These are phyloP conservation scores for Penicillium nordicum DNA, from an alignment of 2,329 filamentous ascomycete genomes.

Conservation along the genomic window DNA sequence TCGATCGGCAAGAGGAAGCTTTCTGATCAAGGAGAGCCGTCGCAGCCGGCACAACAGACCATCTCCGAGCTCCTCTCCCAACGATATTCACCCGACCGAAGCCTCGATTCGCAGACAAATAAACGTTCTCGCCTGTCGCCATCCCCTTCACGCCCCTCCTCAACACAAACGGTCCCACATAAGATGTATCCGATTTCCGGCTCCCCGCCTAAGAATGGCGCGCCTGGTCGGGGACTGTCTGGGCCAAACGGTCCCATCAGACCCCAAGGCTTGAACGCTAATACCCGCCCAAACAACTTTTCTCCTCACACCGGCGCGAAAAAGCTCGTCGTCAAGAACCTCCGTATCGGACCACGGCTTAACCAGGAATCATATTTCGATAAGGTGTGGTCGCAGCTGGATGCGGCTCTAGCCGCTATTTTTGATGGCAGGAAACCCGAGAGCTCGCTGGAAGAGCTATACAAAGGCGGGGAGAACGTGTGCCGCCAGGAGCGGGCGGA, in stretches of 20 bases:
- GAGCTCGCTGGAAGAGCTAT: slow-evolving; percentile 83
- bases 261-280: slow-evolving; percentile 30
- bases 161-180: slow-evolving; percentile 25
- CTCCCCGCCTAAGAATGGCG: slow-evolving; percentile 36
- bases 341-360: slow-evolving; percentile 62
- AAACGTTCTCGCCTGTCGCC: slow-evolving; percentile 43
- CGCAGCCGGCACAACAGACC: slow-evolving; percentile 40
- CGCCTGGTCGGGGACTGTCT: slow-evolving; percentile 47
- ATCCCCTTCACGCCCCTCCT: slow-evolving; percentile 21
- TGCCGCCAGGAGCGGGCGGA: slow-evolving; percentile 74
- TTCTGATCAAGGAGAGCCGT: slow-evolving; percentile 33
- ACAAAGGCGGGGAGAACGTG: slow-evolving; percentile 85
- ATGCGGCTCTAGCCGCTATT: slow-evolving; percentile 68
- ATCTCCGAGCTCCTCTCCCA: slow-evolving; percentile 46
- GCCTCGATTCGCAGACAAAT: slow-evolving; percentile 31
- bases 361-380: slow-evolving; percentile 75
- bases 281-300: slow-evolving; percentile 50
- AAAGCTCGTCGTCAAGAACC: slow-evolving; percentile 91
- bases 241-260: slow-evolving; percentile 34
- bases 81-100: slow-evolving; percentile 23
- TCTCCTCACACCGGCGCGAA: slow-evolving; percentile 74
- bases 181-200: slow-evolving; percentile 55
- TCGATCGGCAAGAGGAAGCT: slow-evolving; percentile 43
- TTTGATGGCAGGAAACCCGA: slow-evolving; percentile 62
- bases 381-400: slow-evolving; percentile 70